Evolutionary conservation across 352 stramenopile species (phyloP).

Genomic region (Globisporangium paddicum): DNA sequence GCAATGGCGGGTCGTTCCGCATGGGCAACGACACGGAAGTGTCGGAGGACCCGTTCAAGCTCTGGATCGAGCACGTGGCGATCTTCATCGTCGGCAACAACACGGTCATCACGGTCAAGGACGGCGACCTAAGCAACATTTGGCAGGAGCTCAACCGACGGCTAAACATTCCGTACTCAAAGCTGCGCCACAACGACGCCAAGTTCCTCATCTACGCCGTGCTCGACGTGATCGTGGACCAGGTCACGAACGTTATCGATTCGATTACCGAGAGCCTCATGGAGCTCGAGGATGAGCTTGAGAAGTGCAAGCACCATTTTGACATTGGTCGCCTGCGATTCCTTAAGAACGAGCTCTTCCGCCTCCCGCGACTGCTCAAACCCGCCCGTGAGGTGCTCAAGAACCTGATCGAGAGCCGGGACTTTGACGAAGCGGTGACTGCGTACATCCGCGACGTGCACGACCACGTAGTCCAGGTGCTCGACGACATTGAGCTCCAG

Average conservation of each 20-base stretch:
- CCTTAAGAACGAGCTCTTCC: constrained; percentile 79
- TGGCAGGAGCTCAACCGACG: constrained; percentile 70
- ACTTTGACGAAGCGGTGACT: constrained; percentile 73
- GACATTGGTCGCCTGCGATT: constrained; percentile 58
- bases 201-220: constrained; percentile 87
- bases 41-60: constrained; percentile 59
- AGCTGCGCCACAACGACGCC: constrained; percentile 83
- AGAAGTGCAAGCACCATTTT: constrained; percentile 64
- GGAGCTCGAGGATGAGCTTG: constrained; percentile 70
- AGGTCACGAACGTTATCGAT: constrained; percentile 74
- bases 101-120: constrained; percentile 85
- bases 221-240: constrained; percentile 85
- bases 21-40: constrained; percentile 19
- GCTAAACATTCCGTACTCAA: constrained; percentile 83
- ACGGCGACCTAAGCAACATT: constrained; percentile 58
- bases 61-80: constrained; percentile 79
- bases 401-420: constrained; percentile 78
- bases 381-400: constrained; percentile 78
- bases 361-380: constrained; percentile 73
- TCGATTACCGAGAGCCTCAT: constrained; percentile 74
- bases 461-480: constrained; percentile 72
- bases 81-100: constrained; percentile 82
- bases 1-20: constrained; percentile 6
- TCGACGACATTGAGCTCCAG: constrained; percentile 81
- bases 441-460: constrained; percentile 86